These are phyloP conservation scores for Aspergillus intermedius DNA, from an alignment of 2,329 filamentous ascomycete genomes.

Conservation along the genomic window DNA sequence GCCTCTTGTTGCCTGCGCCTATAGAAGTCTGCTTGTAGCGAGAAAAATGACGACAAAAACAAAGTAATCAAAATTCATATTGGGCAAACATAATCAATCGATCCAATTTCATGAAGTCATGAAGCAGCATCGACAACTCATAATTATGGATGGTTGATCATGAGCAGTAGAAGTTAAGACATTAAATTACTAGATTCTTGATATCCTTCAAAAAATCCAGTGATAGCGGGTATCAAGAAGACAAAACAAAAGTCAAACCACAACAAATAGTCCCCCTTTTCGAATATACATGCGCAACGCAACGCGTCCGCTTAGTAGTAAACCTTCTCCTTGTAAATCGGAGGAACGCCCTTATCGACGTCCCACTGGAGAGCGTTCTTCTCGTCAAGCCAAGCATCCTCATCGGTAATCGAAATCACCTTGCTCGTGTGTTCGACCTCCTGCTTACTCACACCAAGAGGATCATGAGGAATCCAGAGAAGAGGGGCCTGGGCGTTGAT, in stretches of 20 bases:
- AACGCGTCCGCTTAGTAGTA: slow-evolving; percentile 36
- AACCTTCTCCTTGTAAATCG: slow-evolving; percentile 54
- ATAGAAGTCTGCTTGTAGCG: too few relatives aligned
- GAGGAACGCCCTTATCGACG: slow-evolving; percentile 49
- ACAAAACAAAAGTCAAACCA: background rate
- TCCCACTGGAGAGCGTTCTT: slow-evolving; percentile 62
- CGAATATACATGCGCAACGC: background rate
- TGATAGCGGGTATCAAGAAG: background rate
- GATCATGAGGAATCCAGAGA: slow-evolving; percentile 79
- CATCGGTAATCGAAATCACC: slow-evolving; percentile 73
- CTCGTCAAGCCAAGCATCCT: slow-evolving; percentile 63
- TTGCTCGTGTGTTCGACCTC: slow-evolving; percentile 67
- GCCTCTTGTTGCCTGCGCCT: too few relatives aligned
- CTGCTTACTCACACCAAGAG: slow-evolving; percentile 66
- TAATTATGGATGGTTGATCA: too few relatives aligned
- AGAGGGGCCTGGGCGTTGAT: slow-evolving; percentile 58
- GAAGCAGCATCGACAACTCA: too few relatives aligned
- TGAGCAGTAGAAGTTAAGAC: too few relatives aligned
- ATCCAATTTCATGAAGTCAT: too few relatives aligned
- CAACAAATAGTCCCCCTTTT: background rate
- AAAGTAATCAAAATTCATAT: too few relatives aligned
- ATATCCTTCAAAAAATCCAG: background rate
- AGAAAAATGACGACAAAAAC: too few relatives aligned
- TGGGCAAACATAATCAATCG: too few relatives aligned
- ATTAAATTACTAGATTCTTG: background rate